Evolutionary conservation across 2,329 filamentous ascomycete species (phyloP), one percentile per base, ranked within the genome.

Genomic region (Aspergillus sp.): DNA sequence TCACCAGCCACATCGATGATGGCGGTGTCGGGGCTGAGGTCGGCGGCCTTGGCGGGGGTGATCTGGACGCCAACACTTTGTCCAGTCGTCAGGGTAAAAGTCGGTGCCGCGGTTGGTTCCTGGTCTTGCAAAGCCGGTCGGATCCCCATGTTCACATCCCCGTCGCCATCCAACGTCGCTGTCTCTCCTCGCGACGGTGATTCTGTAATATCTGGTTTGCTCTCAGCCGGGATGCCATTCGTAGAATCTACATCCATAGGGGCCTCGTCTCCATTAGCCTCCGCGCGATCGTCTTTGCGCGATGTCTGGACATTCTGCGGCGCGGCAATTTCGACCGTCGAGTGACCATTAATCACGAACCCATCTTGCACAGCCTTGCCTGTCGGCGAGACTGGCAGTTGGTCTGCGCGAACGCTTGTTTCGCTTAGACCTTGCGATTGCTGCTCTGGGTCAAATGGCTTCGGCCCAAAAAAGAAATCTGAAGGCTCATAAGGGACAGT

Each of bases 401-500:
- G 66, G 59, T 68, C 68, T 61, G 69, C 67, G 65, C 70, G 66
- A 62, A 65, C 66, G 57, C 68, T 64, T 56, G 61, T 62, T 33
- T 64, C 59, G 66, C 68, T 65, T 63, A 64, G 67, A 45, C 50
- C 64, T 62, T 30, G 27, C 27, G 71, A 69, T 52, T 68, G 66
- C 24, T 65, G 58, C 34, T 65, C 68, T 33, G 66, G 52, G 50
- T 77, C 72, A 51, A 72, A 70, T 33, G 72, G 71, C 57, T 75
- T 71, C 40, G 78, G 76, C 3, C 79, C 79, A 68, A 81, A 81
- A 65, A 80, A 81, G 66, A 75, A 76, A 59, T 75, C 72, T 40
- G 72, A 67, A 15, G 77, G 72, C 51, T 72, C 66, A 46, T 73
- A 68, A 13, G 66, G 63, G 42, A 66, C 66, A 20, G 63, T 65